Conservation (phyloP, 495 filamentous ascomycete species). For the Echria macrotheca region DNA sequence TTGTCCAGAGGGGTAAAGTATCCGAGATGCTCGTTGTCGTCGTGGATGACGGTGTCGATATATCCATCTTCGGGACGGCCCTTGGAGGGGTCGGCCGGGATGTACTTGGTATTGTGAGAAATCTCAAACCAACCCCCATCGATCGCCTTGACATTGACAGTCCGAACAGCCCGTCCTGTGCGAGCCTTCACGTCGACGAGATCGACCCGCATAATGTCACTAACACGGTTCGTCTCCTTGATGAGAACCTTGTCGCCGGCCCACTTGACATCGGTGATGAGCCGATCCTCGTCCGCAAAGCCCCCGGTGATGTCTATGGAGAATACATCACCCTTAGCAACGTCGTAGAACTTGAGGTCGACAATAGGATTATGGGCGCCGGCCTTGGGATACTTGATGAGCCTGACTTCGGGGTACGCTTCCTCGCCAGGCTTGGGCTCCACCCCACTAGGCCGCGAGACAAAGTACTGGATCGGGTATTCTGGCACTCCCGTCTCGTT, state of each 20-base stretch:
- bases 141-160: slow-evolving; percentile 67
- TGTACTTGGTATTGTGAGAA: slow-evolving; percentile 75
- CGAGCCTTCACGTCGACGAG: slow-evolving; percentile 73
- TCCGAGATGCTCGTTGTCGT: slow-evolving; percentile 84
- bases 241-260: slow-evolving; percentile 76
- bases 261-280: slow-evolving; percentile 94
- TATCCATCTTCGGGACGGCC: slow-evolving; percentile 82
- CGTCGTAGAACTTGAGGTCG: slow-evolving; percentile 80
- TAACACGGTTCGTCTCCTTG: slow-evolving; percentile 90
- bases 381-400: slow-evolving; percentile 97
- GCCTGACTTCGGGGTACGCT: slow-evolving; percentile 80
- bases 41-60: slow-evolving; percentile 82
- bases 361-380: slow-evolving; percentile 91
- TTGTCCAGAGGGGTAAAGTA: slow-evolving; percentile 94
- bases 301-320: slow-evolving; percentile 69
- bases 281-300: slow-evolving; percentile 72
- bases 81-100: slow-evolving; percentile 75
- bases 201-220: slow-evolving; percentile 79
- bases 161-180: slow-evolving; percentile 73
- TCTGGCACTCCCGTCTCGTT: slow-evolving; percentile 90
- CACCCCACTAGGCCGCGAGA: slow-evolving; percentile 78
- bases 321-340: slow-evolving; percentile 74
- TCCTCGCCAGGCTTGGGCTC: slow-evolving; percentile 68
- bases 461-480: slow-evolving; percentile 90
- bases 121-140: slow-evolving; percentile 99